phyloP scores from a whole-genome alignment of 1,139 yeast species.

The Blastobotrys illinoisensis region DNA sequence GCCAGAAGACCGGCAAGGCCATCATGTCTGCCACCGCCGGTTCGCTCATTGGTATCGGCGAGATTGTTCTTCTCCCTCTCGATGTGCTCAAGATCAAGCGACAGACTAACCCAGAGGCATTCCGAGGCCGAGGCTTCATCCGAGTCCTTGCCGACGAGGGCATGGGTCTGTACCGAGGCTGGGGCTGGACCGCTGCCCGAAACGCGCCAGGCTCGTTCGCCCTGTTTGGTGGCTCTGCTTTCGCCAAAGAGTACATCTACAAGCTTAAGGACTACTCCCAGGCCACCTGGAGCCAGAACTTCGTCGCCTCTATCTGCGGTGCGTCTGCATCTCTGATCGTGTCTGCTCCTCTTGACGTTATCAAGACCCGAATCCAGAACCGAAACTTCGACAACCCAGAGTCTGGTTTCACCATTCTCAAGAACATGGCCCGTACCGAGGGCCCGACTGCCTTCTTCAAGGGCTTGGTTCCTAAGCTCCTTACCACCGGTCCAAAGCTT shows the following conservation, averaged over 20 bases:
- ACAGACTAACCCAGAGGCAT: conserved; percentile 98
- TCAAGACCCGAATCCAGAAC: conserved; percentile 97
- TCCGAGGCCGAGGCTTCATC: conserved; percentile 93
- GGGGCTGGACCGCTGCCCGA: conserved; percentile 99
- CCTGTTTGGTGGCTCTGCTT: conserved; percentile 96
- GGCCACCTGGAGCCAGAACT: conserved; percentile 95
- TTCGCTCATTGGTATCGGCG: conserved; percentile 95
- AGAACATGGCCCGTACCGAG: conserved; percentile 88
- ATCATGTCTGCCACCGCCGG: conserved; percentile 96
- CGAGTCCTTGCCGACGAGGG: conserved; percentile 89
- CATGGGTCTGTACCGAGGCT: conserved; percentile 87
- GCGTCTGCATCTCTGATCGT: conserved; percentile 96
- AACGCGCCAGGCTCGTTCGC: conserved; percentile 99
- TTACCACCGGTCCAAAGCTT: conserved; percentile 97
- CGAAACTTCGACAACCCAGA: conserved; percentile 93
- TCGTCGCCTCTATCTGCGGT: conserved; percentile 93
- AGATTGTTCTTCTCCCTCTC: conserved; percentile 87
- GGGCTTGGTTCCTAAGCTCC: conserved; percentile 91
- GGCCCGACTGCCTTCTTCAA: conserved; percentile 81
- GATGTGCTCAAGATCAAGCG: conserved; percentile 97
- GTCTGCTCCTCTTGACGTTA: conserved; percentile 96
- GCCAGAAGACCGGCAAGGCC: conserved; percentile 95
- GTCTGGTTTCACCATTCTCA: conserved; percentile 84
- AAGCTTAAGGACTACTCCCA: conserved; percentile 78
- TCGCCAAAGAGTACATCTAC: conserved; percentile 92